Percentiles rank a stretch among this genome's conserved stretches.
phyloP scores from a whole-genome alignment of 495 filamentous ascomycete genomes.

The Talaromyces liani region DNA sequence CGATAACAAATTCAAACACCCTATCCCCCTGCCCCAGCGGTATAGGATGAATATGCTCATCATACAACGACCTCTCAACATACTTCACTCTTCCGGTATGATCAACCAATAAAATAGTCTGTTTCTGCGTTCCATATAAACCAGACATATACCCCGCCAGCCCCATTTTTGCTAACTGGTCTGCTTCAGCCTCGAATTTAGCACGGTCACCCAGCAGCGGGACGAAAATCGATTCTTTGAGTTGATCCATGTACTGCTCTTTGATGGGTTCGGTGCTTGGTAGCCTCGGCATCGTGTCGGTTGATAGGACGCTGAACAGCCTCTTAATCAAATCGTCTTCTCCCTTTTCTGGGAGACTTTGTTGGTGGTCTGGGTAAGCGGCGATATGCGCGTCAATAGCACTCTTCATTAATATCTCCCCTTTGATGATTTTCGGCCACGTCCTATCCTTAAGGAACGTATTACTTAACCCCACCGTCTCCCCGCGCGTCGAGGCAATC shows the following conservation, averaged over 20 bases:
- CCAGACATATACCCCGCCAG: conserved; percentile 29
- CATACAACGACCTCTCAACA: conserved; percentile 77
- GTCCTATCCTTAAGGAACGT: conserved; percentile 62
- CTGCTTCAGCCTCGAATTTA: conserved; percentile 30
- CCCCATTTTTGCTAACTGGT: conserved; percentile 18
- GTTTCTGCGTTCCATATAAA: conserved; percentile 85
- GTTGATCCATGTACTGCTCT: conserved; percentile 59
- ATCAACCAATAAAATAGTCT: conserved; percentile 78
- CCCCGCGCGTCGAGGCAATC: conserved; percentile 55
- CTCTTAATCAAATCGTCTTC: conserved; percentile 62
- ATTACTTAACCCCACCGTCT: conserved; percentile 80
- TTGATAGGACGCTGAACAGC: conserved; percentile 63
- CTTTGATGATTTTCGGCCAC: conserved; percentile 78
- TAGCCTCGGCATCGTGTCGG: conserved; percentile 62
- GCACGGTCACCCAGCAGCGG: conserved; percentile 55
- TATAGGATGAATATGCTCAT: conserved; percentile 54
- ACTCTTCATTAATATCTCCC: conserved; percentile 39
- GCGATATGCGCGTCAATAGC: conserved; percentile 41
- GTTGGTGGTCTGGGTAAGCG: conserved; percentile 9
- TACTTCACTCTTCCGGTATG: conserved; percentile 70
- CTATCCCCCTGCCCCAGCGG: conserved; percentile 52
- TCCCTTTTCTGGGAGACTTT: conserved; percentile 14
- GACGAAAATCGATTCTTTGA: conserved; percentile 79
- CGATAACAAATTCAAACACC: conserved; percentile 31
- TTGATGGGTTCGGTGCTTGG: conserved; percentile 45